Evolutionary conservation across 2,329 filamentous ascomycete species (phyloP).

Genomic region (Paecilomyces dactylethromorphus): DNA sequence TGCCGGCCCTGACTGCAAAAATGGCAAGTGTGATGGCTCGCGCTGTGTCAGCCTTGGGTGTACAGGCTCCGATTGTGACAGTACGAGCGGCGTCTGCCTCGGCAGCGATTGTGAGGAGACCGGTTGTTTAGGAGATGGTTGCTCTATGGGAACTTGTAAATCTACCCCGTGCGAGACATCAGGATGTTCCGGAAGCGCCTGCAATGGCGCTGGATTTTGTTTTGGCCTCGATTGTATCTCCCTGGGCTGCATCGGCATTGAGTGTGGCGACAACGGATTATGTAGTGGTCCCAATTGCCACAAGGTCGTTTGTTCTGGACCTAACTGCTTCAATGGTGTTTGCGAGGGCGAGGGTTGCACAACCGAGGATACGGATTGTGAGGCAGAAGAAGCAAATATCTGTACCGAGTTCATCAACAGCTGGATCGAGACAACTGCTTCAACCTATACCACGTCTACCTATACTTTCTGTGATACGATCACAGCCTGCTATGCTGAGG

Average conservation of each 20-base stretch:
- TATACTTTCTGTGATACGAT: neutral
- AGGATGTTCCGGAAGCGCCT: neutral
- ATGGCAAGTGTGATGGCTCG: neutral
- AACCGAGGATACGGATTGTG: neutral
- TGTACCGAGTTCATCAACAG: neutral
- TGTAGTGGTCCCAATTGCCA: neutral
- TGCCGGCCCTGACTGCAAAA: neutral
- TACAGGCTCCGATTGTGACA: neutral
- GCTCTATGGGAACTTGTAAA: neutral
- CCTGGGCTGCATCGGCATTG: neutral
- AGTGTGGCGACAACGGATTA: neutral
- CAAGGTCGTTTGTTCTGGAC: neutral
- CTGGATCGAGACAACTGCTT: neutral
- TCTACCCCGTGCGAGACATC: neutral
- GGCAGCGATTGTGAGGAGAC: neutral
- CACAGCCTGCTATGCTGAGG: neutral
- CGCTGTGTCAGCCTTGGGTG: neutral
- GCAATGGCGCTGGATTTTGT: neutral
- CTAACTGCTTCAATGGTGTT: neutral
- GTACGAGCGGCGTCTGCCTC: neutral
- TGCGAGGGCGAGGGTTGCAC: neutral
- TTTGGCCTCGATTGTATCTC: neutral
- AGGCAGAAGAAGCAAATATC: neutral
- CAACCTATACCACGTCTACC: neutral
- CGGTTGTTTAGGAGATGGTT: neutral